phyloP scores from a whole-genome alignment of 176 grass and related monocot genomes.

The Dendrocalamus sinicus region DNA sequence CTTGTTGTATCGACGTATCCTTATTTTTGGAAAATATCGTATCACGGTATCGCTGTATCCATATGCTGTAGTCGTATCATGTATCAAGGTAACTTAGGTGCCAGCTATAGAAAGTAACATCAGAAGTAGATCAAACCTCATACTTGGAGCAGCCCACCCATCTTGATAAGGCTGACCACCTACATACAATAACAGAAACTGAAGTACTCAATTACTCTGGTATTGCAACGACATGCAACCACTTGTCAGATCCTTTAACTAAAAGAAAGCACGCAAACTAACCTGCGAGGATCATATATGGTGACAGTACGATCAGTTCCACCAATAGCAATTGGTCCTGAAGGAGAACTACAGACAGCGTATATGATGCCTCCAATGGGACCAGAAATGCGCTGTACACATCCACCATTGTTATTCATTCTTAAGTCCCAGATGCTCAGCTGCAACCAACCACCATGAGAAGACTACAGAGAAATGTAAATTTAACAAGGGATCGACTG shows the following conservation, averaged over 20 bases:
- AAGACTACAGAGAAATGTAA: conserved; percentile 5
- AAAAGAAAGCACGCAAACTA: conserved; percentile 28
- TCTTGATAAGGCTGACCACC: conserved; percentile 87
- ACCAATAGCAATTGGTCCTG: conserved; percentile 67
- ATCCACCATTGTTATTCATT: conserved; percentile 87
- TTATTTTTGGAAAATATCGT: too few relatives aligned
- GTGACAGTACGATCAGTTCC: conserved; percentile 86
- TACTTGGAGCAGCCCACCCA: conserved; percentile 97
- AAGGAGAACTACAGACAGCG: conserved; percentile 64
- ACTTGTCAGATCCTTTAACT: conserved; percentile 9
- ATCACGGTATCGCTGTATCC: too few relatives aligned
- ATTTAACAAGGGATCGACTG: neutral
- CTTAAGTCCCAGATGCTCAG: conserved; percentile 92
- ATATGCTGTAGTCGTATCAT: too few relatives aligned
- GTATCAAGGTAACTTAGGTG: too few relatives aligned
- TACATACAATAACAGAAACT: conserved; percentile 43
- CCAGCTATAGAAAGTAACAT: conserved; percentile 36
- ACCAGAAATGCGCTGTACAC: conserved; percentile 66
- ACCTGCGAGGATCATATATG: conserved; percentile 85
- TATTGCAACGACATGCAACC: conserved; percentile 1
- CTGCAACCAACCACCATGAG: conserved; percentile 54
- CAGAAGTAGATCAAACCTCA: conserved; percentile 64
- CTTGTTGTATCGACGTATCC: too few relatives aligned
- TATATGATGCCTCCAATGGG: conserved; percentile 72
- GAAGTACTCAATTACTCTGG: neutral